Conservation (phyloP, 2,329 filamentous ascomycete genomes). For the Fusarium illudens region DNA sequence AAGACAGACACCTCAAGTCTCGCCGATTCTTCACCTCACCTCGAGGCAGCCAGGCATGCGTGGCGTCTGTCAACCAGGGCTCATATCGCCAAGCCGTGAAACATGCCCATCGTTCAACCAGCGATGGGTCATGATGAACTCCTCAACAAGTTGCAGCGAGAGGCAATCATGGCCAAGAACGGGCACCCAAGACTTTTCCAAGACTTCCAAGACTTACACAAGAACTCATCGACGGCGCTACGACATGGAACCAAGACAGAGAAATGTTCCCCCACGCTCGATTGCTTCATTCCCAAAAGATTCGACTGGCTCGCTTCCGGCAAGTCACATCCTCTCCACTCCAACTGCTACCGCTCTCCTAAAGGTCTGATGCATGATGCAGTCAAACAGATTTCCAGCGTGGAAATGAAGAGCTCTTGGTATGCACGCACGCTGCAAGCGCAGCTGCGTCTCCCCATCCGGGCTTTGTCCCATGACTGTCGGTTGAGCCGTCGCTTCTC, state of each 20-base stretch:
- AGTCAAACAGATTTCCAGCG: slow-evolving; percentile 3
- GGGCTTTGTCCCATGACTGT: neutral
- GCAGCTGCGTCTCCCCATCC: neutral
- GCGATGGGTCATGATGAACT: neutral
- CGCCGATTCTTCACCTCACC: neutral
- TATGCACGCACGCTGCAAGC: slow-evolving; percentile 8
- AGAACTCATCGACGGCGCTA: slow-evolving; percentile 2
- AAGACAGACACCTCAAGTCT: neutral
- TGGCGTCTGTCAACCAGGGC: slow-evolving; percentile 1
- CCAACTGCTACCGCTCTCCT: slow-evolving; percentile 5
- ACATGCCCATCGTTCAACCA: neutral
- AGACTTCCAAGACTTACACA: slow-evolving; percentile 1
- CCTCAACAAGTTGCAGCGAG: neutral
- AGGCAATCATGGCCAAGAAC: neutral
- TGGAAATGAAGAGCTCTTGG: slow-evolving; percentile 4
- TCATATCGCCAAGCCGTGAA: neutral
- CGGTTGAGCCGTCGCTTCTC: too few relatives aligned
- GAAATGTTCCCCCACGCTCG: slow-evolving; percentile 19
- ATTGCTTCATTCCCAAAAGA: slow-evolving; percentile 16
- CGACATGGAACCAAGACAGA: neutral
- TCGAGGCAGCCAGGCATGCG: neutral
- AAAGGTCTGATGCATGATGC: slow-evolving; percentile 1
- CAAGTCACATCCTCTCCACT: slow-evolving; percentile 13
- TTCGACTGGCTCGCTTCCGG: slow-evolving; percentile 28
- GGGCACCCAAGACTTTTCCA: slow-evolving; percentile 1